Conservation (phyloP, 305 asterid genomes). For the Fraxinus sp. region DNA sequence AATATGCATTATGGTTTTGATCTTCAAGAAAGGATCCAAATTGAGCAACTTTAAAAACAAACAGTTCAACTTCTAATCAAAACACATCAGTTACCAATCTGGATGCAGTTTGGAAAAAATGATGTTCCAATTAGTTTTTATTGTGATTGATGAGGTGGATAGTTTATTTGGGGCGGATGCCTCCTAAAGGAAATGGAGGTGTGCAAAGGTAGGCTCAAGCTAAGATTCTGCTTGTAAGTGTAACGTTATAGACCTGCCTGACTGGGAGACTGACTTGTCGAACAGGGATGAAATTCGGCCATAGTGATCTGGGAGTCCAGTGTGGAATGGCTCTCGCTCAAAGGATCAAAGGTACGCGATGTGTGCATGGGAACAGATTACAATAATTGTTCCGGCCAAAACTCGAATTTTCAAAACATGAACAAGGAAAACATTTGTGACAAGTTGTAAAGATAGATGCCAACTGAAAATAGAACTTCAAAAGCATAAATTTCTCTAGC, state of each 20-base stretch:
- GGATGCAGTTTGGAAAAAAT: not conserved
- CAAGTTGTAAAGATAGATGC: not conserved
- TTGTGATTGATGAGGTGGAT: not conserved
- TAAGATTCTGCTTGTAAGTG: too few relatives aligned
- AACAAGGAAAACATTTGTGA: not conserved
- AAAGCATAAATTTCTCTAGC: not conserved
- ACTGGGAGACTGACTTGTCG: too few relatives aligned
- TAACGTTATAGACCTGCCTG: too few relatives aligned
- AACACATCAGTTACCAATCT: not conserved
- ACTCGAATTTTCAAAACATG: not conserved
- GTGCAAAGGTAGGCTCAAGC: too few relatives aligned
- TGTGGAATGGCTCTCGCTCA: too few relatives aligned
- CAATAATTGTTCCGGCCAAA: not conserved
- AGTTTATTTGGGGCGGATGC: too few relatives aligned
- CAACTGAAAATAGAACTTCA: not conserved
- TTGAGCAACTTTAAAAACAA: not conserved
- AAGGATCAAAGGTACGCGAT: too few relatives aligned
- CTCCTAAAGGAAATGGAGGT: too few relatives aligned
- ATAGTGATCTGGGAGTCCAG: too few relatives aligned
- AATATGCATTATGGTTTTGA: not conserved
- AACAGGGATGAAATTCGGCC: too few relatives aligned
- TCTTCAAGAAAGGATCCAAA: not conserved
- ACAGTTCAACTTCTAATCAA: not conserved
- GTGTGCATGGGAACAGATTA: not conserved
- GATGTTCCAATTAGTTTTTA: not conserved